Evolutionary conservation across 139 green algal species (phyloP).

Genomic region (Micromonas commoda): DNA sequence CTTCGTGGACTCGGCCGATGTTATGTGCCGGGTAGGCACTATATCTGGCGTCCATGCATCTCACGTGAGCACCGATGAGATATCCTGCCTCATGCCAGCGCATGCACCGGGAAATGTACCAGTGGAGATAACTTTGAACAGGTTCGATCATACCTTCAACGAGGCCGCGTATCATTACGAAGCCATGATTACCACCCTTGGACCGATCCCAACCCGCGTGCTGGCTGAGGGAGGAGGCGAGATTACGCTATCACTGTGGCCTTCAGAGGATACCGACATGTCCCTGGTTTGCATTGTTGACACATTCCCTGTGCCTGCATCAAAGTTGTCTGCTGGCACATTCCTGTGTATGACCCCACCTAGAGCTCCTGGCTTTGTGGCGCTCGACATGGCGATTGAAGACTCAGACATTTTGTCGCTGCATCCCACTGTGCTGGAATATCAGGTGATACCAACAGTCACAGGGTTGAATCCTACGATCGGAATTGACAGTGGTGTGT

Average conservation of each 20-base stretch:
- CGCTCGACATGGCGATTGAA: neutral
- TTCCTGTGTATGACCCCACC: neutral
- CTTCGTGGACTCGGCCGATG: neutral
- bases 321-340: neutral
- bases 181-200: neutral
- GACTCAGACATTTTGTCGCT: neutral
- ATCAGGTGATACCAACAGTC: neutral
- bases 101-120: slow-evolving; percentile 1
- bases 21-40: neutral
- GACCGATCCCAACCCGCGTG: neutral
- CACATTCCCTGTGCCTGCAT: neutral
- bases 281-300: neutral
- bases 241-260: neutral
- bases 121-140: slow-evolving; percentile 8
- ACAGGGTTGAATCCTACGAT: neutral
- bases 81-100: slow-evolving; percentile 1
- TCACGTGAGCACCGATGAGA: neutral
- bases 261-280: neutral
- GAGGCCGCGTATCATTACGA: neutral
- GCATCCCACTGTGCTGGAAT: neutral
- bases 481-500: neutral
- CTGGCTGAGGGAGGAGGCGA: neutral
- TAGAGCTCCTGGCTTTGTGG: neutral
- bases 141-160: neutral
- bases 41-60: neutral